A percentile compares a stretch with the other conserved stretches of the same genome.
Evolutionary conservation across 2,329 filamentous ascomycete genomes (phyloP).

Genomic region (Trichoderma endophyticum): DNA sequence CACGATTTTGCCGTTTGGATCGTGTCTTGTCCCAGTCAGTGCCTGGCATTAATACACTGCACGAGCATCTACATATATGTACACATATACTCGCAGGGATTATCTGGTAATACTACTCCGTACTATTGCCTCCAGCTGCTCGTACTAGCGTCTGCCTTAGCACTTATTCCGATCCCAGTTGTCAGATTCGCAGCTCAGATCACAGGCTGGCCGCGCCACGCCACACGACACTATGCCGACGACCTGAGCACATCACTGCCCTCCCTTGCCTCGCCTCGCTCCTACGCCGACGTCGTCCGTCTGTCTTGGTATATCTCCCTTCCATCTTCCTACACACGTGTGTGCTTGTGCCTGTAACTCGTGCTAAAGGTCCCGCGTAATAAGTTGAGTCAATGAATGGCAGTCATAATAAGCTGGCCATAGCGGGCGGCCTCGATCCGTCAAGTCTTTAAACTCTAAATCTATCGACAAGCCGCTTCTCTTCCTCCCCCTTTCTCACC

Average conservation of each 20-base stretch:
- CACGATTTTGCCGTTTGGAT: neutral
- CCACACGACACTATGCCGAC: neutral
- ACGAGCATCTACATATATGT: neutral
- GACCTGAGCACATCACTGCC: neutral
- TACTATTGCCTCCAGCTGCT: neutral
- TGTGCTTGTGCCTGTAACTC: neutral
- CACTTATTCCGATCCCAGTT: slow-evolving; percentile 4
- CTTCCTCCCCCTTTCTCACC: neutral
- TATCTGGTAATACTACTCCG: neutral
- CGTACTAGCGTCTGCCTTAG: neutral
- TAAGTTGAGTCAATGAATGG: neutral
- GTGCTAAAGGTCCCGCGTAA: neutral
- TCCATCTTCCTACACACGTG: neutral
- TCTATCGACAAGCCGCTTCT: neutral
- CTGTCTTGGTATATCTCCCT: neutral
- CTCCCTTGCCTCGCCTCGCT: neutral
- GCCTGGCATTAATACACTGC: neutral
- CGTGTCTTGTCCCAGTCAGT: neutral
- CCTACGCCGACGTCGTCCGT: neutral
- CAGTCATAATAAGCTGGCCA: neutral
- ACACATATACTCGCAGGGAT: neutral
- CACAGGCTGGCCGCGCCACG: slow-evolving; percentile 9
- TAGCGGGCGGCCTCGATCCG: slow-evolving; percentile 9
- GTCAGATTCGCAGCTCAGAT: slow-evolving; percentile 15
- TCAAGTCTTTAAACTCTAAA: neutral